phyloP scores from a whole-genome alignment of 192 early-diverging fungal genomes.

The Entomortierella beljakovae region DNA sequence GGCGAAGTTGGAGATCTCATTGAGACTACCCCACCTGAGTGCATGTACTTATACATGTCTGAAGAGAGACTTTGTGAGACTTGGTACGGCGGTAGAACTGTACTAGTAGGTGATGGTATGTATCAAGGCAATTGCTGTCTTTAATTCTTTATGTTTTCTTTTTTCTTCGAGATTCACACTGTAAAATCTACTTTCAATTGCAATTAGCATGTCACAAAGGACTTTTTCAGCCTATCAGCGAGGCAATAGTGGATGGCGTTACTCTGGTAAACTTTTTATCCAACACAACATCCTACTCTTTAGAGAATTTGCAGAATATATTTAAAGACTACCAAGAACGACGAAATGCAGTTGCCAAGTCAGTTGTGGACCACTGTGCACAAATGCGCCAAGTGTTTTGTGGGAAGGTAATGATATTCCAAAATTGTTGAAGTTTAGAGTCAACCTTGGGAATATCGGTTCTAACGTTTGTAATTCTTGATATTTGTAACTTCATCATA shows the following conservation, averaged over 20 bases:
- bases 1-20: constrained; percentile 36
- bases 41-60: constrained; percentile 42
- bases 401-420: constrained; percentile 27
- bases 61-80: constrained; percentile 51
- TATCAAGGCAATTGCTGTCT: too few relatives aligned
- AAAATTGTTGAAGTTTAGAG: too few relatives aligned
- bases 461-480: not conserved
- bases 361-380: constrained; percentile 40
- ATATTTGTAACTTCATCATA: not conserved
- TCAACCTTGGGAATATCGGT: not conserved
- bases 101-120: constrained; percentile 47
- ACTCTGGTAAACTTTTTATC: constrained; percentile 42
- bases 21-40: constrained; percentile 26
- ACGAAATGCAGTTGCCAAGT: constrained; percentile 25
- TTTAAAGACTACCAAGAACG: constrained; percentile 41
- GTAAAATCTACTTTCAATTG: not conserved
- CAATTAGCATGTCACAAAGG: constrained; percentile 31
- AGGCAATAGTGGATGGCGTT: constrained; percentile 44
- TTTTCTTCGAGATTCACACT: not conserved
- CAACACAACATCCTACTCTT: constrained; percentile 1
- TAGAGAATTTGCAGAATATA: constrained; percentile 9
- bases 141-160: not conserved
- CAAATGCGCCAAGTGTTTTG: constrained; percentile 34
- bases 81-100: constrained; percentile 46
- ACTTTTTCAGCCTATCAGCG: constrained; percentile 37